Conservation (phyloP, 1,284 basidiomycete species). For the Sutorius eximius region DNA sequence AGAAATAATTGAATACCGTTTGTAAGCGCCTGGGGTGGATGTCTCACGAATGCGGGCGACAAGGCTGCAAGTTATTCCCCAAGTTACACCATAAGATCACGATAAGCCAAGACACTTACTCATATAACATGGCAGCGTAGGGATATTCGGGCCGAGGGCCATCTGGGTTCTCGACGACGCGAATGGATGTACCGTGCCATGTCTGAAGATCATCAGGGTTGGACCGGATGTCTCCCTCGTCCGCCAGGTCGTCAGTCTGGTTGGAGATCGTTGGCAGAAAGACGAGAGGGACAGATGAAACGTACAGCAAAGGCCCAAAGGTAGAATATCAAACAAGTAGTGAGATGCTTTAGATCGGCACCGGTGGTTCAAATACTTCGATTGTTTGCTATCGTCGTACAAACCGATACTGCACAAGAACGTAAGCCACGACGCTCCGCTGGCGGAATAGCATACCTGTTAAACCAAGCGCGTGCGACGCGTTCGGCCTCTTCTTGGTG, state of each 20-base stretch:
- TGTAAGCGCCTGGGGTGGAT: slow-evolving; percentile 39
- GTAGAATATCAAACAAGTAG: slow-evolving; percentile 46
- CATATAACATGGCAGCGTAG: slow-evolving; percentile 44
- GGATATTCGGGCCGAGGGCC: slow-evolving; percentile 37
- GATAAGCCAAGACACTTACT: slow-evolving; percentile 30
- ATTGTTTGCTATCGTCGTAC: slow-evolving; percentile 35
- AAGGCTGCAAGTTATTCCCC: slow-evolving; percentile 31
- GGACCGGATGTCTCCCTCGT: slow-evolving; percentile 43
- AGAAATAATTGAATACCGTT: slow-evolving; percentile 28
- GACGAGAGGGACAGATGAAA: background rate
- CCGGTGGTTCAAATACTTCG: slow-evolving; percentile 40
- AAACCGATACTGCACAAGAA: slow-evolving; percentile 25
- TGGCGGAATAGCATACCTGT: slow-evolving; percentile 16
- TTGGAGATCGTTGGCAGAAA: slow-evolving; percentile 6
- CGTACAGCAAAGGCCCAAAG: slow-evolving; percentile 48
- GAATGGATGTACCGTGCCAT: slow-evolving; percentile 38
- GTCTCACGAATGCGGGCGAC: slow-evolving; percentile 40
- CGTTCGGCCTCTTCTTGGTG: slow-evolving; percentile 35
- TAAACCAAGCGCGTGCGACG: slow-evolving; percentile 33
- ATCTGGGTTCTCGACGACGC: slow-evolving; percentile 34
- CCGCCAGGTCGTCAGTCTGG: slow-evolving; percentile 45
- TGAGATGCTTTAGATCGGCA: slow-evolving; percentile 44
- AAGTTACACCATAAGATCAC: slow-evolving; percentile 14
- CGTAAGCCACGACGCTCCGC: background rate
- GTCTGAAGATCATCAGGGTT: slow-evolving; percentile 41